phyloP scores from a whole-genome alignment of 306 rosid genomes.

The Glycine latifolia region DNA sequence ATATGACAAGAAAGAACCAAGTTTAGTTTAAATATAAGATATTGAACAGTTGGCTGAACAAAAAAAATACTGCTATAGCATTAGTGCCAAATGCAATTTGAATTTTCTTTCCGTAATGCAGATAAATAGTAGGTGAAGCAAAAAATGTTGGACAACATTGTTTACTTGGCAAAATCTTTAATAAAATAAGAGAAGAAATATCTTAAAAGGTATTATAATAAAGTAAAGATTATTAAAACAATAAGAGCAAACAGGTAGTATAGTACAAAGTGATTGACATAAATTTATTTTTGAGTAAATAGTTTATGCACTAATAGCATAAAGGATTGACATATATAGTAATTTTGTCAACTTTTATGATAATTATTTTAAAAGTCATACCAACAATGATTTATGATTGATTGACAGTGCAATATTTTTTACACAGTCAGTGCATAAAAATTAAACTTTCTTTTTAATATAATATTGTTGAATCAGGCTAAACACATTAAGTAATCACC shows the following conservation, averaged over 20 bases:
- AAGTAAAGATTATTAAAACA: background rate
- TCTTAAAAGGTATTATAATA: constrained; percentile 4
- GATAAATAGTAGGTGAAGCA: constrained; percentile 21
- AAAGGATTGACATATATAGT: too few species aligned
- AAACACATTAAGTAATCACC: constrained; percentile 32
- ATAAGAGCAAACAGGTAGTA: background rate
- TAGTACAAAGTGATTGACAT: too few species aligned
- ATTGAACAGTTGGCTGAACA: constrained; percentile 9
- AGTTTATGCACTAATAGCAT: too few species aligned
- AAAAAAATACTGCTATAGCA: background rate
- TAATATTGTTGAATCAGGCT: background rate
- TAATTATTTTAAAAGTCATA: too few species aligned
- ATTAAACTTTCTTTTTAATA: too few species aligned
- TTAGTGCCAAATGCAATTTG: constrained; percentile 7
- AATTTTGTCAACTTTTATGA: too few species aligned
- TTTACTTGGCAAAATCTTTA: constrained; percentile 29
- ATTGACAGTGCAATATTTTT: too few species aligned
- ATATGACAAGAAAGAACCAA: constrained; percentile 39
- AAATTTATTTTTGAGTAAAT: too few species aligned
- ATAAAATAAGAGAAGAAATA: constrained; percentile 21
- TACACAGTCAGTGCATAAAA: too few species aligned
- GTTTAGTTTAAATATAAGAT: constrained; percentile 31
- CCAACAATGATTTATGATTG: too few species aligned
- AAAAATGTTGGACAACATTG: constrained; percentile 8
- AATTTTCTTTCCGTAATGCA: constrained; percentile 25